Percentiles rank a stretch among this genome's conserved stretches.
Evolutionary conservation across 768 basidiomycete genomes (phyloP).

Genomic region (Mycena maculata): DNA sequence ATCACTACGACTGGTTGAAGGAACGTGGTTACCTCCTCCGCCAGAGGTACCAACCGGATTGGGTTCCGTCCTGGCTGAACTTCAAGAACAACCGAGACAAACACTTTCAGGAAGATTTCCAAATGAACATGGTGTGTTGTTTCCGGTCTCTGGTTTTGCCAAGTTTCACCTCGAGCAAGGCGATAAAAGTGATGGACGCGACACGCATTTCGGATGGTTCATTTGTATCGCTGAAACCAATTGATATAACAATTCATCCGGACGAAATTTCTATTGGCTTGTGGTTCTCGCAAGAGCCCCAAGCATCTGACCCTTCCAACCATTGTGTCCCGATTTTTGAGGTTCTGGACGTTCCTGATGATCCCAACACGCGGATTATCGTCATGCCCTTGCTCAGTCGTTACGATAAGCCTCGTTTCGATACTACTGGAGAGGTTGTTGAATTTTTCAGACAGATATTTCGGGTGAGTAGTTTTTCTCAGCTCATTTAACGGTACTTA

Average conservation of each 20-base stretch:
- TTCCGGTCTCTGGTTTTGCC: neutral
- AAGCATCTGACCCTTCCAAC: constrained; percentile 41
- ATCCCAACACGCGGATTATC: constrained; percentile 30
- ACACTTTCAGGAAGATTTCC: neutral
- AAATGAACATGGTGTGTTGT: neutral
- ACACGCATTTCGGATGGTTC: neutral
- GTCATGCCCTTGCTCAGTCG: constrained; percentile 46
- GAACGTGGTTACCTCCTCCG: constrained; percentile 47
- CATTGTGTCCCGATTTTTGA: constrained; percentile 49
- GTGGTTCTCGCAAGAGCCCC: constrained; percentile 32
- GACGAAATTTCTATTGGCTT: constrained; percentile 45
- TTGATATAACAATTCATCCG: constrained; percentile 18
- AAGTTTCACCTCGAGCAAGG: neutral
- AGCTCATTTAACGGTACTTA: neutral
- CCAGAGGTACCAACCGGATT: constrained; percentile 42
- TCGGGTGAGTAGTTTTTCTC: constrained; percentile 37
- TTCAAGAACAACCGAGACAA: neutral
- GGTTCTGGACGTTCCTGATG: constrained; percentile 36
- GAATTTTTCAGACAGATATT: constrained; percentile 47
- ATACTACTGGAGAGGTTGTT: constrained; percentile 48
- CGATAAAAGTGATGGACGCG: neutral
- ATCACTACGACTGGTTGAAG: constrained; percentile 37
- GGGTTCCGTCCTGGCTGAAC: neutral
- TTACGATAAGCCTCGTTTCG: constrained; percentile 44
- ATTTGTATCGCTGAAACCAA: neutral